These are phyloP conservation scores for Eucalyptus curtisii DNA, from an alignment of 345 rosid species.

Conservation along the genomic window DNA sequence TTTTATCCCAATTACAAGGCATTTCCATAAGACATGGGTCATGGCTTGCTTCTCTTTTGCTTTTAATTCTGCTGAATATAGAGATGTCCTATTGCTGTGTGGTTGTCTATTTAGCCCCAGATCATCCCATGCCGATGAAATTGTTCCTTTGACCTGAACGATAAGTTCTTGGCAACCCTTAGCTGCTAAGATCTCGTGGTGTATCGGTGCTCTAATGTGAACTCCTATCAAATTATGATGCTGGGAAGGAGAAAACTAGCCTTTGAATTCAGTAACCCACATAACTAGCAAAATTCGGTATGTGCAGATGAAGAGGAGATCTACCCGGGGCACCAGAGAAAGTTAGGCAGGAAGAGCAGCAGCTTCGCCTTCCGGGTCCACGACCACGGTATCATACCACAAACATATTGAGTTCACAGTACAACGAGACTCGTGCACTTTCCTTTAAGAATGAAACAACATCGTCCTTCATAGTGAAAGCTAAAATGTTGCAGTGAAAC, in stretches of 20 bases:
- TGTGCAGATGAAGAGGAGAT: not conserved
- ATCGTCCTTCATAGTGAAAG: not conserved
- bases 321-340: not conserved
- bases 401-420: not conserved
- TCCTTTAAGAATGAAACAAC: not conserved
- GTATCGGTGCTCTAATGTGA: not conserved
- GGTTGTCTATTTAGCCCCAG: not conserved
- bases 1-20: not conserved
- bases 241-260: not conserved
- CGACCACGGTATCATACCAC: not conserved
- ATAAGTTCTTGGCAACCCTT: not conserved
- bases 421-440: not conserved
- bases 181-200: not conserved
- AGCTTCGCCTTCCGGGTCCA: not conserved
- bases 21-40: not conserved
- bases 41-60: not conserved
- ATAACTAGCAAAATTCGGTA: not conserved
- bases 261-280: not conserved
- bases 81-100: not conserved
- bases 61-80: not conserved
- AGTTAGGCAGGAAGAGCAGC: not conserved
- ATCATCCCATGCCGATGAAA: not conserved
- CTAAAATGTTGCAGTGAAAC: conserved; percentile 8
- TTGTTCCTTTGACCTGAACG: not conserved
- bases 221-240: not conserved